Conservation (phyloP, 805 yeast genomes). For the Ogataea kodamae region DNA sequence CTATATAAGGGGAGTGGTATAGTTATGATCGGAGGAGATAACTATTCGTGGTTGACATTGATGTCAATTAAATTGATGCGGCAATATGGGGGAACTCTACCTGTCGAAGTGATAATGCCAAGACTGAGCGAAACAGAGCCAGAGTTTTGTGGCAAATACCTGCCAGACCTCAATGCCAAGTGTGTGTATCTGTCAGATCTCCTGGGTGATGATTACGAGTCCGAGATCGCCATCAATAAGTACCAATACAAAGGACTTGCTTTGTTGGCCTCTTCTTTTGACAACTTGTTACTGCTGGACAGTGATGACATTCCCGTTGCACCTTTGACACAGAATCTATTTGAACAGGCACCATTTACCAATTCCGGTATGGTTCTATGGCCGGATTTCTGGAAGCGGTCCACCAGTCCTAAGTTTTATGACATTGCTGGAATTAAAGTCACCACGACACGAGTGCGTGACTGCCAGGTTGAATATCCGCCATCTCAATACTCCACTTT, state of each 20-base stretch:
- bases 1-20: conserved; percentile 51
- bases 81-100: conserved; percentile 46
- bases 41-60: conserved; percentile 48
- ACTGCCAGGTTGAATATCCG: conserved; percentile 28
- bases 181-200: conserved; percentile 40
- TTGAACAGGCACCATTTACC: conserved; percentile 42
- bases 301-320: conserved; percentile 45
- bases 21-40: conserved; percentile 62
- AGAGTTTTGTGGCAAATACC: conserved; percentile 36
- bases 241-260: conserved; percentile 39
- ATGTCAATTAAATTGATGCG: conserved; percentile 45
- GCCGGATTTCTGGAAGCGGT: conserved; percentile 69
- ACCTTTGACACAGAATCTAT: conserved; percentile 51
- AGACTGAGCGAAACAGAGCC: conserved; percentile 35
- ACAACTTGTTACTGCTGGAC: conserved; percentile 43
- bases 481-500: conserved; percentile 16
- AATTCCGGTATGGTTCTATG: conserved; percentile 51
- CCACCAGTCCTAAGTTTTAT: conserved; percentile 56
- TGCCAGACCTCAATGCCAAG: conserved; percentile 39
- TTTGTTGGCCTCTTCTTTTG: conserved; percentile 43
- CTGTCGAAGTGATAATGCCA: conserved; percentile 41
- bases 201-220: conserved; percentile 31
- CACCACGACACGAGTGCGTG: conserved; percentile 35
- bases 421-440: conserved; percentile 47
- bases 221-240: conserved; percentile 26